These are phyloP conservation scores for Xylogone sp. DNA, from an alignment of 2,329 filamentous ascomycete species.

Conservation along the genomic window DNA sequence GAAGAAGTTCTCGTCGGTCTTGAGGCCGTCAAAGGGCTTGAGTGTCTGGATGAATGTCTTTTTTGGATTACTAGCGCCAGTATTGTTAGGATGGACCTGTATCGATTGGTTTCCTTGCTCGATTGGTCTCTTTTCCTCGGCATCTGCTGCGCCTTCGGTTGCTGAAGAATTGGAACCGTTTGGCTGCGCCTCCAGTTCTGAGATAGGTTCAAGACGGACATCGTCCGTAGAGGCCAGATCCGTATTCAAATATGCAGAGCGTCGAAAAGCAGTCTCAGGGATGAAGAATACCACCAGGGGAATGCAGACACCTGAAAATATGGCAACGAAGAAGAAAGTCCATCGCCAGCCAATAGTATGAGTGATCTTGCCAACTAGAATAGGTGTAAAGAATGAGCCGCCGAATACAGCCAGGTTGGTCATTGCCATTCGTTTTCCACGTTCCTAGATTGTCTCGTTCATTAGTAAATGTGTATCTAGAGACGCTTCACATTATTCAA, in stretches of 20 bases:
- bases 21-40: conserved; percentile 73
- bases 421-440: conserved; percentile 84
- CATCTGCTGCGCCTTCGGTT: not conserved
- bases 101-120: conserved; percentile 3
- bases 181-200: not conserved
- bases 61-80: conserved; percentile 35
- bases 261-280: conserved; percentile 77
- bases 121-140: conserved; percentile 1
- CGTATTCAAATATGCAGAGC: conserved; percentile 64
- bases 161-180: not conserved
- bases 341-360: conserved; percentile 73
- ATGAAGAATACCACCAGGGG: conserved; percentile 73
- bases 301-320: conserved; percentile 70
- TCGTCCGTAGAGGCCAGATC: conserved; percentile 46
- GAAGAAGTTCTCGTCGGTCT: conserved; percentile 71
- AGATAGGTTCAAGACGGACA: conserved; percentile 1
- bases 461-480: not conserved
- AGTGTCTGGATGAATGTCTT: conserved; percentile 56
- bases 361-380: conserved; percentile 87
- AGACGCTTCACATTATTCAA: too few species aligned
- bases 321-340: conserved; percentile 85
- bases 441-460: conserved; percentile 43
- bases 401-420: conserved; percentile 68
- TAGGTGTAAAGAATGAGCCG: conserved; percentile 74
- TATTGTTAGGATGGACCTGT: not conserved